Conservation (phyloP, 441 rosid genomes). For the Pelargonium fulgidum region DNA sequence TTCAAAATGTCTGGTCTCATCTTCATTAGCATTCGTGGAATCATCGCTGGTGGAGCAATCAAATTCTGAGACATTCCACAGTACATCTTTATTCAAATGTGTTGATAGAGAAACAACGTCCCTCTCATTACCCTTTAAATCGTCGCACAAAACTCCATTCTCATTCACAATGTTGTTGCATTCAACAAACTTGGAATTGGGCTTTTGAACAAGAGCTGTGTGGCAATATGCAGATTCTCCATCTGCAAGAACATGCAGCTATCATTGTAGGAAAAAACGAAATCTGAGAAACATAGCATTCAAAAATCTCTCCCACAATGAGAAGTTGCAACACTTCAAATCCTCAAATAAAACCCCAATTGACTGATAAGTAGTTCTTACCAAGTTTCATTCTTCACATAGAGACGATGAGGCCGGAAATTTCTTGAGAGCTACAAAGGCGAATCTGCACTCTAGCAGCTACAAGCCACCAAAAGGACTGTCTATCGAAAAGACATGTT, state of each 20-base stretch:
- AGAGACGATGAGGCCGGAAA: background rate
- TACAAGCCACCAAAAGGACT: background rate
- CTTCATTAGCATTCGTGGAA: constrained; percentile 4
- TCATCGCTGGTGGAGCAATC: constrained; percentile 7
- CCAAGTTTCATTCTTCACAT: constrained; percentile 7
- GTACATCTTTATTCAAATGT: background rate
- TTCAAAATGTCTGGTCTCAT: background rate
- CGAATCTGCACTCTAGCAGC: background rate
- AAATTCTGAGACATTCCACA: constrained; percentile 5
- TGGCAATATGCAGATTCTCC: background rate
- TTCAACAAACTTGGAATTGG: background rate
- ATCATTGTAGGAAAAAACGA: background rate
- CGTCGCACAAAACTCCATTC: background rate
- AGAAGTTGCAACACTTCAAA: background rate
- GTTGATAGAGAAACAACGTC: background rate
- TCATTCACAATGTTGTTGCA: background rate
- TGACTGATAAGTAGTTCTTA: background rate
- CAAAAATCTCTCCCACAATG: background rate
- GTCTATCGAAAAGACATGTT: background rate
- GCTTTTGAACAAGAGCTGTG: background rate
- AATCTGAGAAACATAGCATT: background rate
- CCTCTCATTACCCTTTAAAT: background rate
- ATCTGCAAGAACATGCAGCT: constrained; percentile 1
- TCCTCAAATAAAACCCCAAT: background rate
- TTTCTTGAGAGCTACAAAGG: background rate